A percentile compares a stretch with the other conserved stretches of the same genome.
Evolutionary conservation across 2,329 filamentous ascomycete species (phyloP).

Genomic region (Apiospora marii): DNA sequence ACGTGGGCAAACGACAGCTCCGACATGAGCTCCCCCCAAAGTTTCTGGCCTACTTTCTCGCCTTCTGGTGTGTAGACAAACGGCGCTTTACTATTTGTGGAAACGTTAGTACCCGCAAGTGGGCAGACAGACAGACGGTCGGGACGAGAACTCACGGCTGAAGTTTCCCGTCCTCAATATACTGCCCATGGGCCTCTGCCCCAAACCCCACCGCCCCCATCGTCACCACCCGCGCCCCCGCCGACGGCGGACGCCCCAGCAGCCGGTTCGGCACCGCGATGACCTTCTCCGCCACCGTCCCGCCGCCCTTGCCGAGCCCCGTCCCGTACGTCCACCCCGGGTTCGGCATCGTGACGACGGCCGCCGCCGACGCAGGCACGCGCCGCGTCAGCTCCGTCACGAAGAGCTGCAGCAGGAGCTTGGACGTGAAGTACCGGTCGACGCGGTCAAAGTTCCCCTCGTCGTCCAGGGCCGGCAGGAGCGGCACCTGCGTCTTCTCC

Average conservation of each 20-base stretch:
- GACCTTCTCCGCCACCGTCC: slow-evolving; percentile 26
- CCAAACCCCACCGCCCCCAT: slow-evolving; percentile 31
- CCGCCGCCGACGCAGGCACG: slow-evolving; percentile 31
- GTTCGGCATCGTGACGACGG: slow-evolving; percentile 27
- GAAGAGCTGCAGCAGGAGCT: slow-evolving; percentile 45
- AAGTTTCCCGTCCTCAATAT: slow-evolving; percentile 30
- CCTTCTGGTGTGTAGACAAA: slow-evolving; percentile 33
- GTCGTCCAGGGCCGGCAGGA: slow-evolving; percentile 23
- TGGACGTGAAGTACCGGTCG: slow-evolving; percentile 35
- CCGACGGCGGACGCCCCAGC: slow-evolving; percentile 22
- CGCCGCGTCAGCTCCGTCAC: slow-evolving; percentile 39
- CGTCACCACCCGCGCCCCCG: slow-evolving; percentile 31
- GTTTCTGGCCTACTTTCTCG: slow-evolving; percentile 26
- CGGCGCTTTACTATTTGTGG: slow-evolving; percentile 30
- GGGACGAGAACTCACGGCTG: slow-evolving; percentile 27
- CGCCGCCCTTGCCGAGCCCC: slow-evolving; percentile 29
- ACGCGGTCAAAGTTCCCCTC: slow-evolving; percentile 27
- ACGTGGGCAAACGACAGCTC: slow-evolving; percentile 35
- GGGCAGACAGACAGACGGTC: background rate
- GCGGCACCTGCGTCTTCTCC: slow-evolving; percentile 28
- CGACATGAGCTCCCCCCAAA: slow-evolving; percentile 37
- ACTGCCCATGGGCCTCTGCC: slow-evolving; percentile 32
- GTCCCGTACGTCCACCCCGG: slow-evolving; percentile 32
- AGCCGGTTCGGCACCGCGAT: slow-evolving; percentile 31
- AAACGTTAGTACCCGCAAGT: background rate